phyloP scores from a whole-genome alignment of 345 rosid genomes.

The Eucalyptus shirleyi region DNA sequence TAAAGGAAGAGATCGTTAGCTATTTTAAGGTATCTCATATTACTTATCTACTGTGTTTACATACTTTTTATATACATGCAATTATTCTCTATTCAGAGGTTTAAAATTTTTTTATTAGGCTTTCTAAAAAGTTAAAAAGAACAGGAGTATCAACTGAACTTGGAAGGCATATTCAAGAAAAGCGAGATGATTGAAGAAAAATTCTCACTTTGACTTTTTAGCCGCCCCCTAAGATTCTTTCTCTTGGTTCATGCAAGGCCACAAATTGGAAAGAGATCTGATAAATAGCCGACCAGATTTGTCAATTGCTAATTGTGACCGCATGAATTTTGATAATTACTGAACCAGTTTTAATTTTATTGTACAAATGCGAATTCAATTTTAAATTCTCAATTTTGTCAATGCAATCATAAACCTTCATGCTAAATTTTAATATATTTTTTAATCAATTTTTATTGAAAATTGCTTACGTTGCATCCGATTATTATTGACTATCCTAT shows the following conservation, averaged over 20 bases:
- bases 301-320: neutral
- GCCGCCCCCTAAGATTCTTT: neutral
- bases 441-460: neutral
- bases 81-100: too few species aligned
- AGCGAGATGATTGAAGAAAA: neutral
- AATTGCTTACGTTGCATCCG: accelerated
- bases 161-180: neutral
- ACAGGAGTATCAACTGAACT: neutral
- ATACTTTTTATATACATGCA: neutral
- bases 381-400: neutral
- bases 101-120: too few species aligned
- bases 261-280: neutral
- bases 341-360: neutral
- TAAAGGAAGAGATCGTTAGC: neutral
- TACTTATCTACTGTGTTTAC: neutral
- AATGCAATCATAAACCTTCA: accelerated
- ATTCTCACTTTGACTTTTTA: neutral
- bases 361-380: neutral
- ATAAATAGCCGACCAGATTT: neutral
- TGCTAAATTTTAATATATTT: neutral
- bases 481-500: accelerated
- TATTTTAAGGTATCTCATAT: neutral
- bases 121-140: neutral
- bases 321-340: neutral
- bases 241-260: neutral